Evolutionary conservation across 1,139 yeast species (phyloP).

Genomic region (Kazachstania sp.): DNA sequence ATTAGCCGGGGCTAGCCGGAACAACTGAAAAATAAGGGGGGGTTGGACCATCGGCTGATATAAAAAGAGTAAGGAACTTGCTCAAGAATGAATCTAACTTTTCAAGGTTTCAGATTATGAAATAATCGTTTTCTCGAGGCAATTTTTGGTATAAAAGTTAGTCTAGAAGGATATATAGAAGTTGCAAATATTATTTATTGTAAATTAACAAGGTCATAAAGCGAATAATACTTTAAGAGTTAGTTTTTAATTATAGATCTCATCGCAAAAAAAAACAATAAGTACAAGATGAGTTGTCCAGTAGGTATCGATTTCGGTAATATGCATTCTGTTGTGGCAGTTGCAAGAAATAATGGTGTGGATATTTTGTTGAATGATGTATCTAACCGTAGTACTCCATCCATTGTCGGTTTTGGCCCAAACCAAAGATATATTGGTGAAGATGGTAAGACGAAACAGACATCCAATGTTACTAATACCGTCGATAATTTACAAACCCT

Average conservation of each 20-base stretch:
- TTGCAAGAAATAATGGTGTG: conserved; percentile 96
- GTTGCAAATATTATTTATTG: too few relatives aligned
- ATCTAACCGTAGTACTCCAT: conserved; percentile 92
- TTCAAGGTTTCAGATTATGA: too few relatives aligned
- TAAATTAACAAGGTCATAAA: too few relatives aligned
- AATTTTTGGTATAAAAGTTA: too few relatives aligned
- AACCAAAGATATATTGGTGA: conserved; percentile 91
- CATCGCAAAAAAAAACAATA: not conserved
- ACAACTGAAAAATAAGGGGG: too few relatives aligned
- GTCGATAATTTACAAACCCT: conserved; percentile 89
- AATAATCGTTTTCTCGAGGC: too few relatives aligned
- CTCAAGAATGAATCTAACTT: too few relatives aligned
- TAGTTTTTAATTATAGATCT: not conserved
- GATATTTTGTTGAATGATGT: conserved; percentile 97
- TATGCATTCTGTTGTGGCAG: conserved; percentile 84
- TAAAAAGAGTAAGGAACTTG: too few relatives aligned
- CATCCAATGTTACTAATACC: conserved; percentile 90
- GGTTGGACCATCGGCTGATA: too few relatives aligned
- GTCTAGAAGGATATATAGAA: too few relatives aligned
- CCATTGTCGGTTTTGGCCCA: conserved; percentile 84
- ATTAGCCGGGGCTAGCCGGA: too few relatives aligned
- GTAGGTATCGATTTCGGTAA: conserved; percentile 98
- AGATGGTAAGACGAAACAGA: conserved; percentile 89
- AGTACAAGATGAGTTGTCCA: conserved; percentile 60
- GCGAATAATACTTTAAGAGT: not conserved